phyloP scores from a whole-genome alignment of 768 basidiomycete species.

The Podaxis mareebaensis region DNA sequence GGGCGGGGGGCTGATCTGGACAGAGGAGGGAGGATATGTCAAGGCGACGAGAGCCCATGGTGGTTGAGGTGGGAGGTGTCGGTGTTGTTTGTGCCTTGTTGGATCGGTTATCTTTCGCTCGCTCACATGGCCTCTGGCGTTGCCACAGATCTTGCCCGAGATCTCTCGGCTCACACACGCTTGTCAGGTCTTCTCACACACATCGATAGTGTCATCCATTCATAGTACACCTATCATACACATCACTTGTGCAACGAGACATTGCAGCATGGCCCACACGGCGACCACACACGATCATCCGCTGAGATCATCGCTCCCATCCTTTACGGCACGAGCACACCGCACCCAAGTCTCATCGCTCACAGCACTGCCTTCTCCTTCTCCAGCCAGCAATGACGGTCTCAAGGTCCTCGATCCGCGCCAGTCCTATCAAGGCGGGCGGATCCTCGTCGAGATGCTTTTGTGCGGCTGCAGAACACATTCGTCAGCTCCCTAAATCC shows the following conservation, averaged over 20 bases:
- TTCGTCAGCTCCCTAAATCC: constrained; percentile 19
- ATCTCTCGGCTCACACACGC: constrained; percentile 14
- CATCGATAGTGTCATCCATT: constrained; percentile 12
- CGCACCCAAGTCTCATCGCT: constrained; percentile 92
- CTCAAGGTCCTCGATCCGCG: constrained; percentile 83
- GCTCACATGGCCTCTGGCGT: constrained; percentile 4
- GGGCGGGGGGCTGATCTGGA: constrained; percentile 30
- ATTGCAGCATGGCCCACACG: constrained; percentile 80
- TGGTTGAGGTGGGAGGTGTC: constrained; percentile 23
- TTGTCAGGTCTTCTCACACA: constrained; percentile 1
- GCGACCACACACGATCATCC: constrained; percentile 62
- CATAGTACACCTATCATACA: constrained; percentile 11
- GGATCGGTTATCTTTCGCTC: constrained; percentile 12
- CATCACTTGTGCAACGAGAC: constrained; percentile 77
- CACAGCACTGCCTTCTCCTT: constrained; percentile 32
- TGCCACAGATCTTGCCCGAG: constrained; percentile 6
- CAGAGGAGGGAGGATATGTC: constrained; percentile 78
- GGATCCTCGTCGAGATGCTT: constrained; percentile 90
- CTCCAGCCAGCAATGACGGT: constrained; percentile 85
- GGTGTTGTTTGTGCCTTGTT: constrained; percentile 16
- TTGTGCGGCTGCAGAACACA: constrained; percentile 52
- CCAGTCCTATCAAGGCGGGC: constrained; percentile 69
- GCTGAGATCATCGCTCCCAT: neutral
- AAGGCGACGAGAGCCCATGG: constrained; percentile 68
- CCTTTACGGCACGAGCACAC: constrained; percentile 38